Evolutionary conservation across 2,329 filamentous ascomycete species (phyloP), one percentile per base, ranked within the genome.

Genomic region (Geoglossum cookeanum): DNA sequence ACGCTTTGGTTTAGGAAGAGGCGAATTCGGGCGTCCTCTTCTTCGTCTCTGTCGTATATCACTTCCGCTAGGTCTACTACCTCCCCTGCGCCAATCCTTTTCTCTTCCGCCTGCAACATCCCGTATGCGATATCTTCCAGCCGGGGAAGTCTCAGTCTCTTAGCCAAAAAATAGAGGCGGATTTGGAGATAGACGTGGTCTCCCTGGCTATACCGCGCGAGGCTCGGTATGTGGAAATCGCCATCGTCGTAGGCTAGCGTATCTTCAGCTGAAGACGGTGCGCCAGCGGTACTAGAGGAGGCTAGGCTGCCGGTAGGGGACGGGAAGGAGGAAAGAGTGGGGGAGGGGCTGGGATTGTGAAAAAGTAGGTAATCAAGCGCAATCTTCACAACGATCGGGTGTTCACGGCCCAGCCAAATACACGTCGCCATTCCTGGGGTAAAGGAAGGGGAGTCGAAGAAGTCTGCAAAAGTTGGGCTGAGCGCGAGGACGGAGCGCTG

Each of bases 91-190:
- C 11, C 17, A 6, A 55, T 17, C 29, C 54, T 27, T 3, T 15
- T 7, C 35, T 55, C 35, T 4, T n/a, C 13, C 13, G 15, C 44
- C 15, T 5, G 27, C 17, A 55, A 22, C 32, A 55, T 55, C 5
- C 29, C 32, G 22, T 55, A 55, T 7, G 54, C 54, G 17, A 39
- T 17, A 17, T 55, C 37, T 13, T 55, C 32, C 13, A 55, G 54
- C 22, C 37, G 13, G 3, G 33, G 22, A 7, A 55, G 13, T 13
- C 29, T 33, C 4, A 55, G 33, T 9, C 54, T 13, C 35, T 44
- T 44, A 33, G 54, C 54, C 3, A 55, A 11, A 9, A 55, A 55
- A 35, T 55, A 55, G 17, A 55, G 54, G 2, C 37, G 54, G 30
- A 44, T 44, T 13, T 44, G 13, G 5, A 55, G 32, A 11, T 55